Percentiles rank a stretch among this genome's conserved stretches.
Conservation (phyloP, 805 yeast species). For the Kodamaea sagamina region DNA sequence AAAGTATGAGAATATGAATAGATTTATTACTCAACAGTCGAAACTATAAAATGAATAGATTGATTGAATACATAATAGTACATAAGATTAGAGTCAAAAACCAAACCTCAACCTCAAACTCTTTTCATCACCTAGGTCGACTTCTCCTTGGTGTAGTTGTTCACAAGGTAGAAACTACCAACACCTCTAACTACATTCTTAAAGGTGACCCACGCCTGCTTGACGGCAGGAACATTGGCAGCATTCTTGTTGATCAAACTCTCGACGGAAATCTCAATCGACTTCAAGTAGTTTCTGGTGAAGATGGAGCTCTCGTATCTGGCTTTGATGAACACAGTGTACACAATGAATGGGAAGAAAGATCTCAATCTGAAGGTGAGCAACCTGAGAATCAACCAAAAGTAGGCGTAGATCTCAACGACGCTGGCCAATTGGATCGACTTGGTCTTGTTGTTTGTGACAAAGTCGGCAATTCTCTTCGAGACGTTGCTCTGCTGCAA, state of each 20-base stretch:
- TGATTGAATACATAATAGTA: background rate
- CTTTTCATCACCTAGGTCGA: slow-evolving; percentile 1
- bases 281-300: slow-evolving; percentile 68
- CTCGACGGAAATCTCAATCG: slow-evolving; percentile 58
- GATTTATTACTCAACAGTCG: too few relatives aligned
- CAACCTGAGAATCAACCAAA: slow-evolving; percentile 50
- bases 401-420: slow-evolving; percentile 46
- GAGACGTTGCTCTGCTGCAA: slow-evolving; percentile 34
- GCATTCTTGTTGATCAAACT: slow-evolving; percentile 27
- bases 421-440: slow-evolving; percentile 43
- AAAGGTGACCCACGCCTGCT: slow-evolving; percentile 38
- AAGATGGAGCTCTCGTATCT: slow-evolving; percentile 76
- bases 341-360: slow-evolving; percentile 56
- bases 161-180: slow-evolving; percentile 33
- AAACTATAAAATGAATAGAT: too few relatives aligned
- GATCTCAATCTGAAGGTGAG: slow-evolving; percentile 64
- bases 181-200: slow-evolving; percentile 34
- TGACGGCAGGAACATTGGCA: slow-evolving; percentile 33
- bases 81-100: background rate
- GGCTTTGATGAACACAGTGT: slow-evolving; percentile 66
- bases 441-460: slow-evolving; percentile 36
- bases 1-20: too few relatives aligned
- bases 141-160: slow-evolving; percentile 41
- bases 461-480: slow-evolving; percentile 43
- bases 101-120: background rate